Conservation (phyloP, 192 early-diverging fungal species). For the Coemansia sp. region DNA sequence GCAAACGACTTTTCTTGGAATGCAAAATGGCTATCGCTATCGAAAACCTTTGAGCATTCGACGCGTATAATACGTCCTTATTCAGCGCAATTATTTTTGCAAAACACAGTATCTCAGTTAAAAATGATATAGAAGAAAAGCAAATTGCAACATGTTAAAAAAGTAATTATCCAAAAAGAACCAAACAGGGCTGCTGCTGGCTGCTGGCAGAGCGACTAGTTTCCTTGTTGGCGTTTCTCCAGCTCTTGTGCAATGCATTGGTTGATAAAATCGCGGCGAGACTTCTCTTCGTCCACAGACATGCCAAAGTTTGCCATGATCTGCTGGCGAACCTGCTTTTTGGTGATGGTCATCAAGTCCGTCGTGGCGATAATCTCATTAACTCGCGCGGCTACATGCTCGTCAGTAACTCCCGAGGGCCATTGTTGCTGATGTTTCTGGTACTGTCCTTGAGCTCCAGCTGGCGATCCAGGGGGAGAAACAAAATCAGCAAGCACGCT, state of each 20-base stretch:
- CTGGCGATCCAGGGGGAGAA: constrained; percentile 17
- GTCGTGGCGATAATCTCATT: constrained; percentile 80
- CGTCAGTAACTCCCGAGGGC: constrained; percentile 63
- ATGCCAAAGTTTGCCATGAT: constrained; percentile 75
- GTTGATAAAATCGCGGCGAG: constrained; percentile 86
- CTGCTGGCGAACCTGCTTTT: constrained; percentile 97
- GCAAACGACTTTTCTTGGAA: too few species aligned
- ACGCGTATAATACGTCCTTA: too few species aligned
- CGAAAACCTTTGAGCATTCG: too few species aligned
- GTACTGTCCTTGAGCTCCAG: constrained; percentile 10
- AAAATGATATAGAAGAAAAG: too few species aligned
- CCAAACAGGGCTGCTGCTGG: too few species aligned
- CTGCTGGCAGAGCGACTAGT: not conserved
- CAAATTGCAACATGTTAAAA: not conserved
- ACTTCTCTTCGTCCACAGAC: constrained; percentile 66
- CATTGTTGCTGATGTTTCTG: constrained; percentile 24
- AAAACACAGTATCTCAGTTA: too few species aligned
- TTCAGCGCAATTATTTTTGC: too few species aligned
- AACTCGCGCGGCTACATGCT: constrained; percentile 67
- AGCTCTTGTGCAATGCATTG: constrained; percentile 66
- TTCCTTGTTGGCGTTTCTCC: constrained; percentile 25
- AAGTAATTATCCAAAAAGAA: constrained; percentile 7
- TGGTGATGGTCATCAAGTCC: constrained; percentile 97
- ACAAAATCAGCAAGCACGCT: constrained; percentile 6
- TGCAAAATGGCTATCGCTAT: too few species aligned